These are phyloP conservation scores for Solanum bulbocastanum DNA, from an alignment of 257 asterid genomes.

Conservation along the genomic window DNA sequence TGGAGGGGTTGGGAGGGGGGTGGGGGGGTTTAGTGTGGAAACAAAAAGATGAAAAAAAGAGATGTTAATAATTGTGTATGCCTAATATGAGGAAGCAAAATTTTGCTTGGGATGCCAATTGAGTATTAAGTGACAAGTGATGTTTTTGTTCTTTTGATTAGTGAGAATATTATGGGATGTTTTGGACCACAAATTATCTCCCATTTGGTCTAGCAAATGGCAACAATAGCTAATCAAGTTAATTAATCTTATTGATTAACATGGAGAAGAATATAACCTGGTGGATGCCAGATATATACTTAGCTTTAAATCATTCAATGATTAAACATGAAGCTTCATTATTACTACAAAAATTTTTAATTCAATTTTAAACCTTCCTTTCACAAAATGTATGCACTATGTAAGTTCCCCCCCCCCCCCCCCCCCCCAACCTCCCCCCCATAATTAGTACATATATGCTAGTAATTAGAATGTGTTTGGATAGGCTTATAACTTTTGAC, in stretches of 20 bases:
- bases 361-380: not conserved
- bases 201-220: not conserved
- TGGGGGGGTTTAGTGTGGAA: not conserved
- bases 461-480: no score
- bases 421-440: no score
- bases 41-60: not conserved
- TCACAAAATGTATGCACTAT: not conserved
- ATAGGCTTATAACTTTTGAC: no score
- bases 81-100: not conserved
- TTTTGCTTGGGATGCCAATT: not conserved
- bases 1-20: not conserved
- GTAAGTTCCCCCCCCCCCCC: not conserved
- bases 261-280: not conserved
- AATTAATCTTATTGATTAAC: not conserved
- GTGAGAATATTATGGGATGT: not conserved
- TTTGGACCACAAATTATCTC: not conserved
- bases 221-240: not conserved
- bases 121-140: not conserved
- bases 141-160: not conserved
- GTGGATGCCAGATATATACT: not conserved
- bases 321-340: not conserved
- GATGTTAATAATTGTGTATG: not conserved
- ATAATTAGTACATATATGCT: no score
- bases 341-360: not conserved
- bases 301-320: not conserved